These are phyloP conservation scores for Triticum turgidum DNA, from an alignment of 176 grass and related monocot species.

Conservation along the genomic window DNA sequence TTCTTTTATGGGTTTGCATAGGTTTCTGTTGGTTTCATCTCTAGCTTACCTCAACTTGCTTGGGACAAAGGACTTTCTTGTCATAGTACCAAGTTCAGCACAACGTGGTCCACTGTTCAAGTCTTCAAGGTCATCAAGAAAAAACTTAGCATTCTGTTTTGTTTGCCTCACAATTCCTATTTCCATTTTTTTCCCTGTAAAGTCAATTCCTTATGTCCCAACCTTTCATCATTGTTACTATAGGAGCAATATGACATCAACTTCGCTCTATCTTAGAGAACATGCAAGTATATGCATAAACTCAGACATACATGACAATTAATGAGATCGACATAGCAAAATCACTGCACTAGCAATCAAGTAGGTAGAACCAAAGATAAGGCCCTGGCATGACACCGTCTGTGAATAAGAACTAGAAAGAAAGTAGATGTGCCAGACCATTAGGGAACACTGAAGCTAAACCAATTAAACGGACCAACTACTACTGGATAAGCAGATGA, in stretches of 20 bases:
- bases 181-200: not conserved
- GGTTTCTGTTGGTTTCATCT: not conserved
- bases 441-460: not conserved
- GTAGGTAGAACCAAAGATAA: not conserved
- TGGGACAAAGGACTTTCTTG: not conserved
- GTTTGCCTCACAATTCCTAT: not conserved
- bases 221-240: not conserved
- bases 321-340: not conserved
- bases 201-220: not conserved
- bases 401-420: not conserved
- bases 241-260: not conserved
- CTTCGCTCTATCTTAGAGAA: not conserved
- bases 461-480: too few relatives aligned
- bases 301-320: not conserved
- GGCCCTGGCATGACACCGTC: not conserved
- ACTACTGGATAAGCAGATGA: too few relatives aligned
- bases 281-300: not conserved
- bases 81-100: not conserved
- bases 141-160: not conserved
- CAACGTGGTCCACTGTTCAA: not conserved
- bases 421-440: not conserved
- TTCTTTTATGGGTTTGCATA: not conserved
- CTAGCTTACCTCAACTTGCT: not conserved
- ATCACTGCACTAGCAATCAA: not conserved
- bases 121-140: not conserved